Percentiles rank a stretch among this genome's conserved stretches.
These are phyloP conservation scores for Wilcoxina mikolae DNA, from an alignment of 495 filamentous ascomycete species.

Conservation along the genomic window DNA sequence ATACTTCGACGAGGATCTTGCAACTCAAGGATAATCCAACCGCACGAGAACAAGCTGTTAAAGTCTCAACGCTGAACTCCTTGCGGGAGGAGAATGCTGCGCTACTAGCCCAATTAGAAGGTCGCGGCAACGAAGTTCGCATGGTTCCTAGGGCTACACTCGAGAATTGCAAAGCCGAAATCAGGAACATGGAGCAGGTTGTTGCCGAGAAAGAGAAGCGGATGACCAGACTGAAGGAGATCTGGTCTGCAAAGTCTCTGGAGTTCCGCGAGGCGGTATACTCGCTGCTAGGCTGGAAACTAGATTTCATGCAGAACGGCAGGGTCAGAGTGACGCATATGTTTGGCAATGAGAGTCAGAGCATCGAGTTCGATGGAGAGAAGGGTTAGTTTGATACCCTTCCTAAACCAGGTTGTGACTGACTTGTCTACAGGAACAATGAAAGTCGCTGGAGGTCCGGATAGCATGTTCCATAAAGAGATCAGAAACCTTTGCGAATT, in stretches of 20 bases:
- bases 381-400: slow-evolving; percentile 35
- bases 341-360: slow-evolving; percentile 57
- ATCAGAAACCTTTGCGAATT: slow-evolving; percentile 73
- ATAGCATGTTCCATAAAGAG: slow-evolving; percentile 68
- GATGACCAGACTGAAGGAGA: slow-evolving; percentile 69
- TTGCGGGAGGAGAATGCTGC: slow-evolving; percentile 74
- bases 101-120: slow-evolving; percentile 61
- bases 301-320: slow-evolving; percentile 85
- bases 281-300: slow-evolving; percentile 74
- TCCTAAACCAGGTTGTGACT: slow-evolving; percentile 4
- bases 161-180: slow-evolving; percentile 53
- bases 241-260: slow-evolving; percentile 71
- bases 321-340: slow-evolving; percentile 56
- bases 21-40: slow-evolving; percentile 84
- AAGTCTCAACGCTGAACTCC: slow-evolving; percentile 56
- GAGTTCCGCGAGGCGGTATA: slow-evolving; percentile 92
- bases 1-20: slow-evolving; percentile 69
- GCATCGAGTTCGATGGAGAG: slow-evolving; percentile 93
- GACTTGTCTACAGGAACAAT: slow-evolving; percentile 50
- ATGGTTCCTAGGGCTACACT: slow-evolving; percentile 60
- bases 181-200: slow-evolving; percentile 52
- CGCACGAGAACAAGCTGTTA: slow-evolving; percentile 62
- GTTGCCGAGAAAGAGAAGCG: slow-evolving; percentile 77
- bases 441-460: slow-evolving; percentile 85
- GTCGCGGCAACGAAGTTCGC: slow-evolving; percentile 32